Conservation (phyloP, 305 asterid species). For the Coffea humblotiana region DNA sequence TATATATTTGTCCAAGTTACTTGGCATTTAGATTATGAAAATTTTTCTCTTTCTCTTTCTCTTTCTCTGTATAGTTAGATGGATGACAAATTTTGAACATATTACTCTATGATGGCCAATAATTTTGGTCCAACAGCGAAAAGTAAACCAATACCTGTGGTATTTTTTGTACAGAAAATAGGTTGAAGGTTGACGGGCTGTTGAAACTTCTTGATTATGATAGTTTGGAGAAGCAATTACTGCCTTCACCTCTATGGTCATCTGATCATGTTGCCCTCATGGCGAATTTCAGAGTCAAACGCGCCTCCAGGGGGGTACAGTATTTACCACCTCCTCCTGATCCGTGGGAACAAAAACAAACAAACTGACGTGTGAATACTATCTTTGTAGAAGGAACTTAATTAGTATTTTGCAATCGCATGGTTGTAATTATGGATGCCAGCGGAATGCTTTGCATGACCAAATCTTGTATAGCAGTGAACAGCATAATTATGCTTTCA, state of each 20-base stretch:
- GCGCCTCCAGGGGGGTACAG: background rate
- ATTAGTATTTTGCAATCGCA: background rate
- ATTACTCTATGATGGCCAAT: too few relatives aligned
- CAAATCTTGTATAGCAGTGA: background rate
- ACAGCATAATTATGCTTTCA: background rate
- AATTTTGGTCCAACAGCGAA: too few relatives aligned
- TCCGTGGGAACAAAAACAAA: background rate
- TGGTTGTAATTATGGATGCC: background rate
- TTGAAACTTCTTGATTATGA: slow-evolving; percentile 89
- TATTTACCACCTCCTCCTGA: background rate
- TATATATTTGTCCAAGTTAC: background rate
- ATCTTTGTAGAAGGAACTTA: background rate
- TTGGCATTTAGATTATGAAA: background rate
- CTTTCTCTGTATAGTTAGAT: background rate
- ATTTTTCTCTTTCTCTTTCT: background rate
- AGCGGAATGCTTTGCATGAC: background rate
- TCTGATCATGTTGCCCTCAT: slow-evolving; percentile 86
- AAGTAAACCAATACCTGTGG: background rate
- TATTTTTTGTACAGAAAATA: slow-evolving; percentile 46
- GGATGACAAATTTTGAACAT: too few relatives aligned
- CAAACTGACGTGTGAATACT: background rate
- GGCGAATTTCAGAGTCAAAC: slow-evolving; percentile 48
- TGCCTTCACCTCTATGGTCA: slow-evolving; percentile 94
- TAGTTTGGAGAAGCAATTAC: slow-evolving; percentile 70
- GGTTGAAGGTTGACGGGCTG: slow-evolving; percentile 66